Evolutionary conservation across 2,329 filamentous ascomycete genomes (phyloP).

Genomic region (Colletotrichum sp.): DNA sequence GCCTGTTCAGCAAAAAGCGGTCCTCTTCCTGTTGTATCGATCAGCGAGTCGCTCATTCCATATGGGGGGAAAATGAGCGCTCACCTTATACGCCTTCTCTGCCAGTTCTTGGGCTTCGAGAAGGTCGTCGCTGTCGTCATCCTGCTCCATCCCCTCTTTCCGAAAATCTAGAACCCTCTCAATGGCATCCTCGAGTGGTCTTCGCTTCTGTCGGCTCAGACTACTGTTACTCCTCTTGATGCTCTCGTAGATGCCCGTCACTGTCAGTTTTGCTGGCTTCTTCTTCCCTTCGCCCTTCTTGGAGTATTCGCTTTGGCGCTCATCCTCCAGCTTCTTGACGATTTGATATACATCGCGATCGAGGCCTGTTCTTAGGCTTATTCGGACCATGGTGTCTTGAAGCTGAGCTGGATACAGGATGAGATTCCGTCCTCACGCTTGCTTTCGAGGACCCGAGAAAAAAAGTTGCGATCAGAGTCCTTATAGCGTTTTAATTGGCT

Average conservation of each 20-base stretch:
- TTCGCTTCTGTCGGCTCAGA: conserved; percentile 82
- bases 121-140: conserved; percentile 57
- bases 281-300: conserved; percentile 49
- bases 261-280: conserved; percentile 48
- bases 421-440: neutral
- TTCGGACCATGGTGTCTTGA: neutral
- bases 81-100: conserved; percentile 25
- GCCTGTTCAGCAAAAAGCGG: conserved; percentile 45
- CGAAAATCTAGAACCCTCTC: conserved; percentile 80
- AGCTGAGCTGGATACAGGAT: neutral
- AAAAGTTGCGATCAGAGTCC: neutral
- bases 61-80: neutral
- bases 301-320: conserved; percentile 57
- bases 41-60: neutral
- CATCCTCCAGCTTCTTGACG: conserved; percentile 77
- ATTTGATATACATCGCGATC: conserved; percentile 81
- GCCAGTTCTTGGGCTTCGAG: conserved; percentile 38
- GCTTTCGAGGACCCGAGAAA: neutral
- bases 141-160: conserved; percentile 65
- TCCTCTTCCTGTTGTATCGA: conserved; percentile 31
- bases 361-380: conserved; percentile 58
- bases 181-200: conserved; percentile 82
- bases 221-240: conserved; percentile 89
- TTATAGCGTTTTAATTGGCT: neutral
- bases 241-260: conserved; percentile 68